Evolutionary conservation across 1,139 yeast species (phyloP).

Genomic region (Sugiyamaella xylanicola): DNA sequence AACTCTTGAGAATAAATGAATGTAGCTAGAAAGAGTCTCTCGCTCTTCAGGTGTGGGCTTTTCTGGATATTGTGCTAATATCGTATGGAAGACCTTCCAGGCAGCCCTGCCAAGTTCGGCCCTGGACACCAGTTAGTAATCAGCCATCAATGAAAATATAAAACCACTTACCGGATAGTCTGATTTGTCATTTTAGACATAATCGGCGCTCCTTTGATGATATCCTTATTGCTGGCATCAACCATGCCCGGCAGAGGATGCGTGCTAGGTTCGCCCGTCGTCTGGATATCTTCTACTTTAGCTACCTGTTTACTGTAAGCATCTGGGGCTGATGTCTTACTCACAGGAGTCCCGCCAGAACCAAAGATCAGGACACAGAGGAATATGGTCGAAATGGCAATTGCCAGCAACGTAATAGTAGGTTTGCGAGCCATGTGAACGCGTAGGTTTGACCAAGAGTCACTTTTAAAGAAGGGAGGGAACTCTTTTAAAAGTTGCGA

Average conservation of each 20-base stretch:
- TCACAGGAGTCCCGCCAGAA: constrained; percentile 17
- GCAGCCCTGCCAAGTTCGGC: constrained; percentile 85
- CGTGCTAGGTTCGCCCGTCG: constrained; percentile 17
- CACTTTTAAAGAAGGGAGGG: neutral
- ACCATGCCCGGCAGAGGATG: constrained; percentile 21
- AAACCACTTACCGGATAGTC: constrained; percentile 44
- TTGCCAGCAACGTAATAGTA: constrained; percentile 31
- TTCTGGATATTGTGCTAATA: constrained; percentile 89
- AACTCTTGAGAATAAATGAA: constrained; percentile 45
- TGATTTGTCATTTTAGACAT: constrained; percentile 86
- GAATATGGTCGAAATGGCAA: constrained; percentile 29
- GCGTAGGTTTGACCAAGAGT: neutral
- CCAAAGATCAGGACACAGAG: constrained; percentile 30
- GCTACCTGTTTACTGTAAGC: constrained; percentile 19
- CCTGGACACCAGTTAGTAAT: constrained; percentile 26
- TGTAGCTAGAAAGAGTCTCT: constrained; percentile 56
- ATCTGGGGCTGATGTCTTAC: constrained; percentile 20
- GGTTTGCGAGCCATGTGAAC: constrained; percentile 33
- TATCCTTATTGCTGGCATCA: neutral
- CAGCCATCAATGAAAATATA: neutral
- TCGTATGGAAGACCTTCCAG: constrained; percentile 89
- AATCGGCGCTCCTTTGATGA: constrained; percentile 51
- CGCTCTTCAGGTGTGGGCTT: constrained; percentile 66
- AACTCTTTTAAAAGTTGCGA: too few relatives aligned
- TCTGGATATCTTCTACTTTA: constrained; percentile 28